phyloP scores from a whole-genome alignment of 129 eudicot genomes.

The Tagetes patula region DNA sequence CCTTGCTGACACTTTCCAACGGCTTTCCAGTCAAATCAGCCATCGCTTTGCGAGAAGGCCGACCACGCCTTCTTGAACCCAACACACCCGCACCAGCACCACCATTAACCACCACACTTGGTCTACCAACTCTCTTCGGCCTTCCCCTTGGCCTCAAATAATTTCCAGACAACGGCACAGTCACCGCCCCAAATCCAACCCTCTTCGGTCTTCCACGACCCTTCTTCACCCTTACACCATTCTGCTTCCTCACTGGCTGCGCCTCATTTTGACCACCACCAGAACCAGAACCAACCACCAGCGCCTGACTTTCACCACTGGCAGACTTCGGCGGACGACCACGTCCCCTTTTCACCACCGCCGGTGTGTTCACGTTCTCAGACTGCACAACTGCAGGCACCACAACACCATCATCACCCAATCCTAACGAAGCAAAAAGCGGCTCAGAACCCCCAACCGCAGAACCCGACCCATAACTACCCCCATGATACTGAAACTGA shows the following conservation, averaged over 20 bases:
- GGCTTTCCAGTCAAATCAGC: conserved; percentile 55
- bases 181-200: conserved; percentile 32
- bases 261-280: conserved; percentile 28
- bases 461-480: conserved; percentile 20
- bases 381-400: not conserved
- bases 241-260: conserved; percentile 37
- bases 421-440: conserved; percentile 45
- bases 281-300: not conserved
- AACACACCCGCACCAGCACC: conserved; percentile 27
- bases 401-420: conserved; percentile 37
- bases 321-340: conserved; percentile 49
- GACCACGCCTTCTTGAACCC: conserved; percentile 50
- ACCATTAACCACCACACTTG: conserved; percentile 42
- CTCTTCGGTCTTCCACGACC: conserved; percentile 46
- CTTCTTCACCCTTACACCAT: conserved; percentile 34
- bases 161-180: conserved; percentile 54
- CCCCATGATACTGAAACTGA: conserved; percentile 18
- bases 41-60: conserved; percentile 46
- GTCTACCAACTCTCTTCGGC: conserved; percentile 54
- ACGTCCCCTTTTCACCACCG: conserved; percentile 37
- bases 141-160: conserved; percentile 55
- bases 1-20: conserved; percentile 75
- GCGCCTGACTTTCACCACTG: conserved; percentile 8
- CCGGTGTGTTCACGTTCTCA: not conserved
- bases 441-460: conserved; percentile 37